A percentile compares a stretch with the other conserved stretches of the same genome.
Evolutionary conservation across 2,329 filamentous ascomycete genomes (phyloP).

Genomic region (Stromatinia cepivora): DNA sequence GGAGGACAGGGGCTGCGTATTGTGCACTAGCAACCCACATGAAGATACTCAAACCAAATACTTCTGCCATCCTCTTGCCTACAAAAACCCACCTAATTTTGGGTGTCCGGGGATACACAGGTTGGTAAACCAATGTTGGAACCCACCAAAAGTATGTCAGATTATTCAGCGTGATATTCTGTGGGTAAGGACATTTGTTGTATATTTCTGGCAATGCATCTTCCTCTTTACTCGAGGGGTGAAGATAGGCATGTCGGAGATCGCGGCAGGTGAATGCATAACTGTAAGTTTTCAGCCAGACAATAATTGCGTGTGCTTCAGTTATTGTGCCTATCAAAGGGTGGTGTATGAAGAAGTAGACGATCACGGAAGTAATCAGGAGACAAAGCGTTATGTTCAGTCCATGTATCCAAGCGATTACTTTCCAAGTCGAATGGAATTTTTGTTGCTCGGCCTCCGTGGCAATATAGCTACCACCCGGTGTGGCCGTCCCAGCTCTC

Average conservation of each 20-base stretch:
- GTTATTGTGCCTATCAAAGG: conserved; percentile 89
- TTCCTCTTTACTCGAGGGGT: conserved; percentile 66
- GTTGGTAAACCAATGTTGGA: conserved; percentile 94
- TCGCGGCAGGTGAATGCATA: conserved; percentile 98
- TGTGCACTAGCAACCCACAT: conserved; percentile 96
- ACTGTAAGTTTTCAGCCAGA: conserved; percentile 93
- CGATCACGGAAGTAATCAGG: conserved; percentile 75
- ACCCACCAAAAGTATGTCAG: conserved; percentile 98
- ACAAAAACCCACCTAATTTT: conserved; percentile 87
- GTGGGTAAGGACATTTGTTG: conserved; percentile 78
- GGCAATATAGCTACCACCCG: conserved; percentile 39
- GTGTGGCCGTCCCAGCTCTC: conserved; percentile 38
- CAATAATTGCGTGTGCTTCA: conserved; percentile 88
- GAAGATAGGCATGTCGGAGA: conserved; percentile 84
- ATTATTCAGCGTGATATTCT: conserved; percentile 86
- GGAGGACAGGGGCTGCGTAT: conserved; percentile 86
- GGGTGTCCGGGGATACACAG: conserved; percentile 84
- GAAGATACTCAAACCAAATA: conserved; percentile 75
- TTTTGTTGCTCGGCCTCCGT: conserved; percentile 53
- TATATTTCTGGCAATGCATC: conserved; percentile 80
- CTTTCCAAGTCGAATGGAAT: conserved; percentile 75
- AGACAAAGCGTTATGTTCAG: conserved; percentile 83
- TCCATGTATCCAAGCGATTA: conserved; percentile 77
- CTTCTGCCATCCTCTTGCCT: conserved; percentile 75
- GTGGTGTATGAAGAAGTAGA: conserved; percentile 91